Percentiles rank a stretch among this genome's conserved stretches.
phyloP scores from a whole-genome alignment of 306 rosid species.

The Quercus berberidifolia region DNA sequence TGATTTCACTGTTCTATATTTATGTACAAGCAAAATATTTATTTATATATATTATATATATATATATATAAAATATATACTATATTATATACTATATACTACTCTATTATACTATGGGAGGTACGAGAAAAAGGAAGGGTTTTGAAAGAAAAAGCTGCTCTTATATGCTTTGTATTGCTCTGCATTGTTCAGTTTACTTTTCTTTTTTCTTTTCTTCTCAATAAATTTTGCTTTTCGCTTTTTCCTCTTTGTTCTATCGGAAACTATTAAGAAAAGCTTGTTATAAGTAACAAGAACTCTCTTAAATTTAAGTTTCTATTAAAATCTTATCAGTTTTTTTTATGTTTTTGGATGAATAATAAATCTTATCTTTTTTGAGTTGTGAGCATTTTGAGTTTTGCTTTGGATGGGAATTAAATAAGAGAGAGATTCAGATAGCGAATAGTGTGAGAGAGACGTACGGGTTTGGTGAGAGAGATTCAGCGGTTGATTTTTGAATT shows the following conservation, averaged over 20 bases:
- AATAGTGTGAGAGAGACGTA: neutral
- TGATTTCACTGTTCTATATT: conserved; percentile 10
- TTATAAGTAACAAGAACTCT: too few species aligned
- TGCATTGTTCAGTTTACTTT: neutral
- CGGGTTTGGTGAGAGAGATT: neutral
- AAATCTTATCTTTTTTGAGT: neutral
- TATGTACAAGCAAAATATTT: neutral
- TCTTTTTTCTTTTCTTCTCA: neutral
- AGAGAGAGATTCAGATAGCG: neutral
- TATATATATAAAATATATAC: neutral
- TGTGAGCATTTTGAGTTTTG: conserved; percentile 1
- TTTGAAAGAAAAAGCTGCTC: conserved; percentile 6
- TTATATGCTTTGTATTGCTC: neutral
- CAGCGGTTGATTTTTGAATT: neutral
- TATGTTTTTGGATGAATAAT: neutral
- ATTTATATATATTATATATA: neutral
- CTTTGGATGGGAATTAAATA: neutral
- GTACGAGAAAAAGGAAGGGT: neutral
- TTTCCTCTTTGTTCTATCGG: neutral
- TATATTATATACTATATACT: too few species aligned
- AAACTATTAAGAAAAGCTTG: too few species aligned
- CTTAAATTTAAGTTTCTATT: neutral
- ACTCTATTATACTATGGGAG: neutral
- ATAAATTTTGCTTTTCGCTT: neutral
- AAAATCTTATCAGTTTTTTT: too few species aligned